Conservation (phyloP, 148 eudicot species). For the Pharnaceum exiguum region DNA sequence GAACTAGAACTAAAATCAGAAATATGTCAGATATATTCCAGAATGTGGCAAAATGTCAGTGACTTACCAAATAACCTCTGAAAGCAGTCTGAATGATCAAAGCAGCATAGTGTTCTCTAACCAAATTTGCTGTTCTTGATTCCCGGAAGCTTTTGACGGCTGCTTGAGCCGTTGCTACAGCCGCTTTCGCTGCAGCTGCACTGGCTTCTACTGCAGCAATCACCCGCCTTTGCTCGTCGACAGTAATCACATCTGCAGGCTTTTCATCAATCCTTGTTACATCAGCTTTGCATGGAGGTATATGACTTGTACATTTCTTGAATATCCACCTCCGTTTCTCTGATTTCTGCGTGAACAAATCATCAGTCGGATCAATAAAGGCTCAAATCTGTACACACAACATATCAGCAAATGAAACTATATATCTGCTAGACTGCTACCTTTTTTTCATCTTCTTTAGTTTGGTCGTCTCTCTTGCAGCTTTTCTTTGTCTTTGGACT, state of each 20-base stretch:
- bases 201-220: slow-evolving; percentile 48
- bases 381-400: no score
- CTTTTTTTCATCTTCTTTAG: slow-evolving; percentile 44
- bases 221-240: slow-evolving; percentile 36
- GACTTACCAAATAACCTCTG: slow-evolving; percentile 74
- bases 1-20: no score
- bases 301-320: slow-evolving; percentile 32
- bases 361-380: background rate
- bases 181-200: slow-evolving; percentile 50
- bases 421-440: slow-evolving; percentile 8
- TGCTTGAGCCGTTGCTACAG: slow-evolving; percentile 46
- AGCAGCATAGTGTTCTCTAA: slow-evolving; percentile 58
- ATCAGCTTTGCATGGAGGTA: slow-evolving; percentile 24
- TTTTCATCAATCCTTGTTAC: background rate
- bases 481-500: slow-evolving; percentile 37
- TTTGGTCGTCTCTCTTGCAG: slow-evolving; percentile 32
- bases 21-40: no score
- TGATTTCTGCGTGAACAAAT: slow-evolving; percentile 34
- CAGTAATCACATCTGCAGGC: background rate
- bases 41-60: background rate
- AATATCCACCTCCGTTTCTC: slow-evolving; percentile 77
- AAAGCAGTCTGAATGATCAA: slow-evolving; percentile 74
- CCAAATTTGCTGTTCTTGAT: slow-evolving; percentile 24
- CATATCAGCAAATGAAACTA: background rate
- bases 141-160: slow-evolving; percentile 51